Conservation (phyloP, 306 rosid species). For the Vigna trinervia region DNA sequence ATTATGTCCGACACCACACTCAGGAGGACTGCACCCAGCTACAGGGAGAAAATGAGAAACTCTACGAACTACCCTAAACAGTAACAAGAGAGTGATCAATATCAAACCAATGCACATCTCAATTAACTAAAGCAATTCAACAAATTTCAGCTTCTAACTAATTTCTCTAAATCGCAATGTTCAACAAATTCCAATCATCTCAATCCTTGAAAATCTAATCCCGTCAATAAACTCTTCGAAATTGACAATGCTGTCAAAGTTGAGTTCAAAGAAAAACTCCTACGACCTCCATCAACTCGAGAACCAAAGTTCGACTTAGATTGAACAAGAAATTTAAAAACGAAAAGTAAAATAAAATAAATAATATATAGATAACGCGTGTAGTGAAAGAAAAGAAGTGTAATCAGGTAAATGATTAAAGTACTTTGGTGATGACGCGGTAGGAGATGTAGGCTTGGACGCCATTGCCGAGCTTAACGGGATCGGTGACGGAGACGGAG, state of each 20-base stretch:
- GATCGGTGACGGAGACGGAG: slow-evolving; percentile 89
- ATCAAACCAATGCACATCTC: background rate
- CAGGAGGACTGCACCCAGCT: background rate
- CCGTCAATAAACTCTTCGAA: background rate
- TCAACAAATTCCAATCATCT: slow-evolving; percentile 19
- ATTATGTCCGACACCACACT: background rate
- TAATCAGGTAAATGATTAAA: background rate
- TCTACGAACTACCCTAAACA: background rate
- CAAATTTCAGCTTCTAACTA: slow-evolving; percentile 16
- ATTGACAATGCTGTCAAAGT: background rate
- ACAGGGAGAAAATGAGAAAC: background rate
- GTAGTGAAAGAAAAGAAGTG: background rate
- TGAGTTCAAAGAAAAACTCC: slow-evolving; percentile 11
- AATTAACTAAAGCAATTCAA: slow-evolving; percentile 13
- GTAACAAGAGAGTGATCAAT: background rate
- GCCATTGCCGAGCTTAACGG: slow-evolving; percentile 98
- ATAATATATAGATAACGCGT: background rate
- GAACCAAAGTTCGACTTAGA: slow-evolving; percentile 36
- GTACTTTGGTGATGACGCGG: slow-evolving; percentile 90
- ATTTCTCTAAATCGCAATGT: slow-evolving; percentile 15
- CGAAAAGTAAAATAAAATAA: background rate
- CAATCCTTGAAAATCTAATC: slow-evolving; percentile 19
- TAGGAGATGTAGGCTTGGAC: slow-evolving; percentile 96
- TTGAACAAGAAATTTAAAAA: slow-evolving; percentile 8
- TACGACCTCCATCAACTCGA: slow-evolving; percentile 18